Base-by-base conservation (phyloP, 2,329 filamentous ascomycete species). In the Conoideocrella luteorostrata region DNA sequence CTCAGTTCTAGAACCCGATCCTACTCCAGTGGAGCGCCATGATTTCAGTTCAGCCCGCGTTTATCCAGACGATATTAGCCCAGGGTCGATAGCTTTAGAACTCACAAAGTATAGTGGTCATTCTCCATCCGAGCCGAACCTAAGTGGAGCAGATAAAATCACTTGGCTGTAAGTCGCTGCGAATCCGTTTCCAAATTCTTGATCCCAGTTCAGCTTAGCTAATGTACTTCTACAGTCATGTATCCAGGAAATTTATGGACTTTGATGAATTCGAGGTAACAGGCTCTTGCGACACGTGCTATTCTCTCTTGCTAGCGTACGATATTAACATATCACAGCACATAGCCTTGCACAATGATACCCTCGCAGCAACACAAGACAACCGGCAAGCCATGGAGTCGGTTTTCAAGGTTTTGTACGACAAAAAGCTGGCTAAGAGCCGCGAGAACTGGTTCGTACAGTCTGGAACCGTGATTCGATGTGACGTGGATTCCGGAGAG, bases 191-290 rank as follows among this genome's bases (percentile, higher is more conserved):
- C n/a, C n/a, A n/a, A 20, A 5, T 20, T 4, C 5, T 30, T 28
- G 11, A 30, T 11, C 5, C 17, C 15, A 18, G 4, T 18, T n/a
- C n/a, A n/a, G n/a, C 7, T 24, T 35, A 5, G 18, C 23, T 7
- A 23, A 30, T 24, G n/a, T n/a, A n/a, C 15, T 5, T 24, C 10
- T 42, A 12, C 20, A 42, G 40, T 15, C 22, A 35, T 18, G 30
- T 42, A 7, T 42, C 40, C 18, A 21, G 40, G 28, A 35, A 15
- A 9, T 35, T 42, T 7, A 42, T 42, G 40, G 40, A 42, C 13
- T 35, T 42, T 23, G 12, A n/a, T 13, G 40, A 42, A 23, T 42
- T 42, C 21, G 40, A 42, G 21, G 40, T 42, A 42, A 13, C 20
- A 7, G 5, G 7, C 17, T 30, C 23, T 7, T 18, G n/a, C n/a